Base-by-base conservation (phyloP, 306 rosid species). In the Cicer arietinum region DNA sequence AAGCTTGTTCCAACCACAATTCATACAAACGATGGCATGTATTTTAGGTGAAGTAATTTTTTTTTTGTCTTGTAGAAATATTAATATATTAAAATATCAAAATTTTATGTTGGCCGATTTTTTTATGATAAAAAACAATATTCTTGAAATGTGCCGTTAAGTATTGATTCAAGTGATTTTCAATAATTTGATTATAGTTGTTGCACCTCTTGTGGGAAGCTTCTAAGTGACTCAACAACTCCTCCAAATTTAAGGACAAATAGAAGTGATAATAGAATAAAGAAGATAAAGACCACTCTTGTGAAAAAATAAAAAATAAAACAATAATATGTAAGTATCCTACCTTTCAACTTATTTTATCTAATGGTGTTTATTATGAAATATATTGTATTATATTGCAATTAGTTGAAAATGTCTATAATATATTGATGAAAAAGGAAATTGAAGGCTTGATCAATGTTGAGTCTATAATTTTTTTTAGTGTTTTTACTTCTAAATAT, bases 191-290 rank as follows among this genome's bases (percentile, higher is more conserved):
- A 44, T 75, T 69, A 22, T 41, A 81, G 84, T 3, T 52, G 69
- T 45, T 81, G 84, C 42, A n/a, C 0, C 1, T 1, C 2, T 0
- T 81, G 84, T 63, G 84, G 84, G 8, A 81, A 69, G 69, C 8
- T 81, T 69, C 71, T 81, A 45, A 18, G 35, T 13, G 30, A 20
- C 10, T 35, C 60, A 22, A 2, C 18, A 10, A 2, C 18, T 54
- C 60, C 66, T 30, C 2, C 8, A 13, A 35, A 1, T 35, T 57
- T 25, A 7, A 44, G 4, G 30, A 57, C 3, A 17, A 25, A 13
- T 9, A 11, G 18, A 45, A 53, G 44, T 69, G 47, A 17, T 45
- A 14, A 8, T 25, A 69, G 10, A 7, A 51, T 2, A 2, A 69
- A 18, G 59, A 75, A n/a, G 45, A 7, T 2, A 69, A 44, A 68